A percentile compares a stretch with the other conserved stretches of the same genome.
phyloP scores from a whole-genome alignment of 2,329 filamentous ascomycete species.

The Mycogone perniciosa region DNA sequence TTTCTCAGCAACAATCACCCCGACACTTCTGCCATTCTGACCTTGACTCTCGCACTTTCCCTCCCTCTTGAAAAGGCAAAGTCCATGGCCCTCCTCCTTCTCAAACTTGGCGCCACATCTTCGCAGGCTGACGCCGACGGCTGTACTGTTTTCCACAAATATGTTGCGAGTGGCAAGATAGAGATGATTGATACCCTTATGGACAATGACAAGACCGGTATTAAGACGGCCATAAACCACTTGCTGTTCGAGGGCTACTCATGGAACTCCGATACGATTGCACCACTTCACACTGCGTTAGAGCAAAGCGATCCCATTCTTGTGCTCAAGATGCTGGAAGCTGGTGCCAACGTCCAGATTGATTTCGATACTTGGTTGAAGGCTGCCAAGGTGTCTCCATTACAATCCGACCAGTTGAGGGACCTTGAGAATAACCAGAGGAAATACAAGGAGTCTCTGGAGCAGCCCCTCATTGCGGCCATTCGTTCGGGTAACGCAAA shows the following conservation, averaged over 20 bases:
- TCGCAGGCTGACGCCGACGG: constrained; percentile 64
- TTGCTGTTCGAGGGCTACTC: constrained; percentile 37
- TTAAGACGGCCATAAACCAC: constrained; percentile 61
- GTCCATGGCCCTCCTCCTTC: constrained; percentile 57
- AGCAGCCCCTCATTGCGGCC: constrained; percentile 64
- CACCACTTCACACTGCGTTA: constrained; percentile 56
- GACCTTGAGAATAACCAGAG: constrained; percentile 43
- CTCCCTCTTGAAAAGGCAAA: constrained; percentile 58
- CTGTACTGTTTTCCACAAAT: constrained; percentile 60
- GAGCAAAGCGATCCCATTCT: constrained; percentile 43
- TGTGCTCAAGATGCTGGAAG: constrained; percentile 54
- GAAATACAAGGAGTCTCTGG: constrained; percentile 39
- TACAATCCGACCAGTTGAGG: constrained; percentile 26
- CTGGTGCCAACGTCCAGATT: constrained; percentile 54
- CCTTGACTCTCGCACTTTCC: constrained; percentile 59
- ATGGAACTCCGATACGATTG: constrained; percentile 32
- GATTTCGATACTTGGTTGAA: constrained; percentile 61
- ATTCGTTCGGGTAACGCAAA: constrained; percentile 35
- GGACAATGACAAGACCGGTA: constrained; percentile 52
- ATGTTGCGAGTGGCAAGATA: constrained; percentile 45
- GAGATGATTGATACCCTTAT: constrained; percentile 44
- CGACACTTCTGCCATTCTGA: constrained; percentile 57
- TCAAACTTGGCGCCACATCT: constrained; percentile 65
- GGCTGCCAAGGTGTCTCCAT: constrained; percentile 41
- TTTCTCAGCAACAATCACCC: constrained; percentile 43